Evolutionary conservation across 495 filamentous ascomycete species (phyloP), one percentile per base, ranked within the genome.

Genomic region (Astrothelium subdiscretum): DNA sequence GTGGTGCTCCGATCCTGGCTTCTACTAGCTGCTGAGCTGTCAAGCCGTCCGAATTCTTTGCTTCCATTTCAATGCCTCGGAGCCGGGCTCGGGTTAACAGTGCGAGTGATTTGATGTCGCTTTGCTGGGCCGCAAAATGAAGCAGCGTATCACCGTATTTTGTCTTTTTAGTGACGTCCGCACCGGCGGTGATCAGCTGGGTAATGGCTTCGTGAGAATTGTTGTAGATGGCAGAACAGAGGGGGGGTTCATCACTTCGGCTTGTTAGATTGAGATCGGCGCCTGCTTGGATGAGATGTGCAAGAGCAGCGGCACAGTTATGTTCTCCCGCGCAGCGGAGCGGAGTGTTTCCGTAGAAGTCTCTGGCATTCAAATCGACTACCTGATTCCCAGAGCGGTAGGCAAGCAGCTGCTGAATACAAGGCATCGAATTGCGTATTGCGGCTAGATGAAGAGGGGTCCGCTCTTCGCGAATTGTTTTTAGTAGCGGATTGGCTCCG

Each of bases 221-320:
- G 2, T 54, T 54, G 48, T 54, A 54, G 15, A 54, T 54, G 48
- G 48, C 48, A 54, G 48, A 54, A 20, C 48, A 54, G 22, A 54
- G 24, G 3, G 48, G 48, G 29, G 48, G 48, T 15, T 54, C 48
- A 15, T 54, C 48, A 29, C 22, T 29, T 29, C 24, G n/a, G 48
- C 48, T 54, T 15, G 20, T 29, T 8, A 27, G 48, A 20, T 54
- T 54, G 24, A 54, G 12, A 54, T 54, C 48, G 0, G 48, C 48
- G 24, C 48, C 48, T 2, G 24, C 48, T 54, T 54, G 48, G 24
- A 54, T 54, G 29, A 54, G 48, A 29, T 54, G 4, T 11, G 48
- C 48, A 26, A 54, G 24, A 15, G 48, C 48, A 29, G 48, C 48
- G 15, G 48, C 48, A 29, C 22, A 54, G 2, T 54, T 54, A 8